Evolutionary conservation across 2,329 filamentous ascomycete genomes (phyloP).

Genomic region (Biscogniauxia mediterranea): DNA sequence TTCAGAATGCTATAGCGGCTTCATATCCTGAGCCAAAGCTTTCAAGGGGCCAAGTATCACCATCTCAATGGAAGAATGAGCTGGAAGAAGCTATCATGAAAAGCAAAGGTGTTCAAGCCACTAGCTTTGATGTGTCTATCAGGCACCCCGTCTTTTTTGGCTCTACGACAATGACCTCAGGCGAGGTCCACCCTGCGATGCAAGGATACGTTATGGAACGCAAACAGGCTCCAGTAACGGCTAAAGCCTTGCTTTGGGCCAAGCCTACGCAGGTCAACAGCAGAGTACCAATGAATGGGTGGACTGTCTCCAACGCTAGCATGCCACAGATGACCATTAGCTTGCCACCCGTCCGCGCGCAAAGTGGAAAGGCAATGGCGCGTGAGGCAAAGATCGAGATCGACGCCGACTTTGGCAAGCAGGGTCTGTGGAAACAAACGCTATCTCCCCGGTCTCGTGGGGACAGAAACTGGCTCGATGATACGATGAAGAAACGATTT

Average conservation of each 20-base stretch:
- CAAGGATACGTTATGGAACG: slow-evolving; percentile 16
- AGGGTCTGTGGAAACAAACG: slow-evolving; percentile 25
- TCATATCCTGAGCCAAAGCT: slow-evolving; percentile 28
- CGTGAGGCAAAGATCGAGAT: slow-evolving; percentile 5
- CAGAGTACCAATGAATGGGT: slow-evolving; percentile 2
- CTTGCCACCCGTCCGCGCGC: neutral
- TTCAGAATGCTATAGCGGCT: slow-evolving; percentile 35
- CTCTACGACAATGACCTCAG: slow-evolving; percentile 21
- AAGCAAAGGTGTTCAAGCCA: slow-evolving; percentile 9
- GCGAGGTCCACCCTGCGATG: slow-evolving; percentile 32
- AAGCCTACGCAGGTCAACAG: slow-evolving; percentile 2
- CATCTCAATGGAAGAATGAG: slow-evolving; percentile 22
- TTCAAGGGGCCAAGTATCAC: slow-evolving; percentile 20
- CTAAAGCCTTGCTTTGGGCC: slow-evolving; percentile 10
- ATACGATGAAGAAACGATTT: slow-evolving; percentile 26
- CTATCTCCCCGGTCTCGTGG: neutral
- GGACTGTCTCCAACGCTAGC: slow-evolving; percentile 3
- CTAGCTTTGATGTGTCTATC: slow-evolving; percentile 28
- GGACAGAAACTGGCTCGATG: slow-evolving; percentile 27
- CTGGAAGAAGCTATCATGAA: slow-evolving; percentile 24
- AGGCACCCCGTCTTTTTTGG: slow-evolving; percentile 35
- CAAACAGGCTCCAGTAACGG: slow-evolving; percentile 13
- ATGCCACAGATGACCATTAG: neutral
- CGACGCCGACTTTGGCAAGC: slow-evolving; percentile 13
- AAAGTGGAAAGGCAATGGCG: slow-evolving; percentile 3